Evolutionary conservation across 176 grass and related monocot species (phyloP).

Genomic region (Aegilops bicornis): DNA sequence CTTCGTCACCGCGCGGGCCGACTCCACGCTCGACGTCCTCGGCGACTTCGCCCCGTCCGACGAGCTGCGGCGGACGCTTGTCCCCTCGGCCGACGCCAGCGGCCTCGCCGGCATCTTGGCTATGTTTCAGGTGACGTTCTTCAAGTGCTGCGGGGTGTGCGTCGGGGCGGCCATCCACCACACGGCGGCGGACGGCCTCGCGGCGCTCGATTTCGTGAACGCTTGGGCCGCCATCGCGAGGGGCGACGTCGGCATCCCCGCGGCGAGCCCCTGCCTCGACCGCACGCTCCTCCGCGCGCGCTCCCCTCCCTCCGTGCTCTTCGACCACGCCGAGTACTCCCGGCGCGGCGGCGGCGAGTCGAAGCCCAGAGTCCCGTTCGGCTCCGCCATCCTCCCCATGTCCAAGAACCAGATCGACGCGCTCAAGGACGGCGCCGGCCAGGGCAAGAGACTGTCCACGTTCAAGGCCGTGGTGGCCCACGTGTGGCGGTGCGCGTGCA

Average conservation of each 20-base stretch:
- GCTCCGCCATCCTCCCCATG: constrained; percentile 35
- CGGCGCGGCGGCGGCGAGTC: neutral
- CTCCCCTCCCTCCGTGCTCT: constrained; percentile 27
- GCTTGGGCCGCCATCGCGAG: constrained; percentile 41
- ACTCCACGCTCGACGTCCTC: constrained; percentile 22
- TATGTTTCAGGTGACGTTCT: constrained; percentile 64
- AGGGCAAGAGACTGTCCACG: constrained; percentile 24
- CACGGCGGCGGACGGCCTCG: constrained; percentile 42
- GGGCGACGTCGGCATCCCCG: neutral
- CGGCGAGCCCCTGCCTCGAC: constrained; percentile 35
- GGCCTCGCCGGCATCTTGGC: constrained; percentile 23
- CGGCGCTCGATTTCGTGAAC: constrained; percentile 50
- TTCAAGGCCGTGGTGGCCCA: constrained; percentile 44
- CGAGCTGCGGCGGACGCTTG: constrained; percentile 41
- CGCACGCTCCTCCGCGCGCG: constrained; percentile 53
- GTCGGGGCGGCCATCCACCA: constrained; percentile 54
- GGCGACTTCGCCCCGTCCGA: constrained; percentile 32
- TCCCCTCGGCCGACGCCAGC: constrained; percentile 28
- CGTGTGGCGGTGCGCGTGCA: constrained; percentile 48
- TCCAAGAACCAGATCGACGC: constrained; percentile 38
- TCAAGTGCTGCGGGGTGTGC: constrained; percentile 57
- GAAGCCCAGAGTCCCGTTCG: neutral
- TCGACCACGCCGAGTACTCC: constrained; percentile 60
- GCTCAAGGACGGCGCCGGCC: constrained; percentile 17
- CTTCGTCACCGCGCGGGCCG: constrained; percentile 41